Percentiles rank a stretch among this genome's conserved stretches.
These are phyloP conservation scores for Gentiana macrophylla DNA, from an alignment of 257 asterid species.

Conservation along the genomic window DNA sequence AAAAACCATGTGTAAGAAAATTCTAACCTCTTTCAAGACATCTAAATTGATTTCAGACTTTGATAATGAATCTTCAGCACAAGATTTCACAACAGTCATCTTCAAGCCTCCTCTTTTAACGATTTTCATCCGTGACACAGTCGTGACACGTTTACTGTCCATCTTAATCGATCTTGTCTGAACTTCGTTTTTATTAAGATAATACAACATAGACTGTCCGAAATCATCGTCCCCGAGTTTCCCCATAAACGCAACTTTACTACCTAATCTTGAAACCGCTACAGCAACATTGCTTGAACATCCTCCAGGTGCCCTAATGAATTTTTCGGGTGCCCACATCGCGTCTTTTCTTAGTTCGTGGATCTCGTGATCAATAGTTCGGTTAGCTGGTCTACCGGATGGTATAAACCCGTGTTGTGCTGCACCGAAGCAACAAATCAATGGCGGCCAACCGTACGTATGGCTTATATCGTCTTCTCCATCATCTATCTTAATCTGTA, in stretches of 20 bases:
- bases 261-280: constrained; percentile 82
- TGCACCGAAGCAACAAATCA: constrained; percentile 91
- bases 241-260: constrained; percentile 97
- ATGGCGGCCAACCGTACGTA: constrained; percentile 95
- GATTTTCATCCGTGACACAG: constrained; percentile 61
- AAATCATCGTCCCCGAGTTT: constrained; percentile 75
- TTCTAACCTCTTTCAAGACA: constrained; percentile 78
- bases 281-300: constrained; percentile 82
- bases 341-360: constrained; percentile 62
- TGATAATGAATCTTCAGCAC: constrained; percentile 75
- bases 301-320: constrained; percentile 84
- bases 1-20: background rate
- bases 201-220: constrained; percentile 71
- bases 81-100: constrained; percentile 49
- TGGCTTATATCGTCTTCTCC: constrained; percentile 88
- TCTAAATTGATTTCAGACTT: constrained; percentile 75
- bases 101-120: constrained; percentile 68
- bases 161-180: constrained; percentile 72
- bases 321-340: constrained; percentile 72
- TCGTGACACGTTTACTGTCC: constrained; percentile 48
- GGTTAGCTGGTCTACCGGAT: constrained; percentile 68
- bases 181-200: constrained; percentile 49
- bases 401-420: constrained; percentile 80
- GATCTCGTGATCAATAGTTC: constrained; percentile 64
- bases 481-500: constrained; percentile 46